Base-by-base conservation (phyloP, 257 asterid genomes). In the Nicotiana tomentosiformis region DNA sequence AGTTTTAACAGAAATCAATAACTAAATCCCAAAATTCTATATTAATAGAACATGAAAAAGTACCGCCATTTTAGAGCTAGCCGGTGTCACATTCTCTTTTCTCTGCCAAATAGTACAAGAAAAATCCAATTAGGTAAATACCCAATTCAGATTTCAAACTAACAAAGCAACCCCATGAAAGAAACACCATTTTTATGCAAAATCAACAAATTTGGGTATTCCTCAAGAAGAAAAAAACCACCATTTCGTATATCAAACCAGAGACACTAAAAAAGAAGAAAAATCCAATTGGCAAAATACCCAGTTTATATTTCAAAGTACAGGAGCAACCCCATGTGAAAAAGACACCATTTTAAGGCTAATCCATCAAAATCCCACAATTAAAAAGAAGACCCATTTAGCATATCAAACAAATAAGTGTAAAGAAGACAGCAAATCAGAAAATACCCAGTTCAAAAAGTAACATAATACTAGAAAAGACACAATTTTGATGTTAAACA, bases 61-160 rank as follows among this genome's bases (percentile, higher is more conserved):
- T 84, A 95, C 98, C 91, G 89, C 93, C 43, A 95, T 88, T 91
- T 90, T 94, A 65, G 98, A 91, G 80, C 87, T 90, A 53, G 88
- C 82, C 43, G 95, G 94, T 16, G 88, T 66, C 67, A 82, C 86
- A 79, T 91, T 90, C 86, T 92, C 99, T 51, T 86, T 93, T 67
- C 68, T 92, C 97, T 95, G 88, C 87, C 46, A 69, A 83, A 72
- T 32, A 17, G 14, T 29, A 37, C 66, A 66, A 70, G 51, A 29
- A 6, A 43, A 29, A 43, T 2, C 10, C 18, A 20, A 60, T 81
- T 80, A 62, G 58, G 72, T 1, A 77, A 57, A 51, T 35, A 17
- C 57, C 61, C 23, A 33, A 56, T 61, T 66, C 66, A 43, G 17
- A 30, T 58, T 60, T 68, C 58, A 43, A 39, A 60, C 10, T 43